Base-by-base conservation (phyloP, 768 basidiomycete species). In the Vararia minispora region DNA sequence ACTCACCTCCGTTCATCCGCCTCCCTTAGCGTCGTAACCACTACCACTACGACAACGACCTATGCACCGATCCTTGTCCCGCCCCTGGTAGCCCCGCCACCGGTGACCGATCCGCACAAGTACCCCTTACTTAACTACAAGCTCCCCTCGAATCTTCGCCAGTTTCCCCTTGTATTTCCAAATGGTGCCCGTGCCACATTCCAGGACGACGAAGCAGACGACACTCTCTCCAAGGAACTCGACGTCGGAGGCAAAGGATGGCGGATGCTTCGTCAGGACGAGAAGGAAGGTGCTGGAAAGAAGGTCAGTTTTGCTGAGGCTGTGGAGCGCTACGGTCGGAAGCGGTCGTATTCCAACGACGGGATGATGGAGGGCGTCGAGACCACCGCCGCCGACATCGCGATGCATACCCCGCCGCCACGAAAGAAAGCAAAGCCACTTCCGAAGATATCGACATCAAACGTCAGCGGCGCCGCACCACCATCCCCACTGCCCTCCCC, bases 61-160 rank as follows among this genome's bases (percentile, higher is more conserved):
- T 88, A 90, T 62, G 80, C 87, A 39, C 87, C 87, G n/a, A 87
- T 90, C 45, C 79, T 75, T 27, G 57, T 90, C 2, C 87, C 87
- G 2, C 61, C 79, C 6, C 59, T 89, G 2, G 84, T 86, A 7
- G 61, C 76, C 3, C 84, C 82, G 3, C 59, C 71, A 1, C 69
- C 75, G 8, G 82, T 84, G 16, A 80, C 78, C 49, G 81, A 88
- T 56, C 69, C 79, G 6, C 88, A 89, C 60, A 66, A 69, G 39
- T 90, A 87, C 52, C 87, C 87, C 3, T 63, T 90, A 20, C 60
- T 85, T 29, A 72, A 82, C 58, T 80, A 82, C 12, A 73, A 66
- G 39, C 63, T 90, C n/a, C 87, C 87, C 1, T 53, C 67, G 38
- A 82, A 74, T 8, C 65, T 88, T 29, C 74, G 85, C 35, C 66